Base-by-base conservation (phyloP, 192 early-diverging fungal species). In the Phlyctochytrium bullatum region DNA sequence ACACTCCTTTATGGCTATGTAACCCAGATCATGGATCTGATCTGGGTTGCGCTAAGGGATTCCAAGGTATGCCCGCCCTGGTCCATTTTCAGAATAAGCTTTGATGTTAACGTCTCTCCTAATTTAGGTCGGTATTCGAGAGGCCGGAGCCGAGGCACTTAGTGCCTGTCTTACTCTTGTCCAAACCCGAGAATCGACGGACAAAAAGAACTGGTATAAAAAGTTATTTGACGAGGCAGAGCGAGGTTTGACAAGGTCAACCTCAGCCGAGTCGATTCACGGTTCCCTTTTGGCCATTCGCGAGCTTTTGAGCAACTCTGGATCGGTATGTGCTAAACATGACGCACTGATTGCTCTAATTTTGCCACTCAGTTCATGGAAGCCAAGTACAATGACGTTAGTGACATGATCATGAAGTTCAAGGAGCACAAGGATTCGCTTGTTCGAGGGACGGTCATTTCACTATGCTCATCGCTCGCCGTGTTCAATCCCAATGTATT, bases 11-110 rank as follows among this genome's bases (percentile, higher is more conserved):
- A 92, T 66, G 80, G 84, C 17, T 90, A 90, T 72, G 88, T 95
- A 3, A 78, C 83, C 2, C 89, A 85, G 51, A 91, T 97, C 28
- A 72, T 99, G 27, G 90, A 95, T 14, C 68, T 90, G 47, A 85
- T 99, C 29, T 95, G 91, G 88, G 78, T 88, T 23, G 90, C 89
- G 12, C 76, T 98, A 66, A 72, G 89, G 27, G 96, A 99, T 76
- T 80, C 83, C 16, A 90, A 88, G 69, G 78, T 80, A 66, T 54
- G 17, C 10, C 2, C 4, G 35, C 20, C 20, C 40, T 28, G 2
- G n/a, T 25, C 24, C 30, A 25, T 71, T 61, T 24, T 53, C 23
- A n/a, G 17, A 33, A 34, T 59, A 54, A 24, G n/a, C 25, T n/a
- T 32, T 33, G 64, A 57, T 32, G n/a, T n/a, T n/a, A n/a, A n/a